phyloP scores from a whole-genome alignment of 495 filamentous ascomycete species.

The Thermochaetoides thermophila region DNA sequence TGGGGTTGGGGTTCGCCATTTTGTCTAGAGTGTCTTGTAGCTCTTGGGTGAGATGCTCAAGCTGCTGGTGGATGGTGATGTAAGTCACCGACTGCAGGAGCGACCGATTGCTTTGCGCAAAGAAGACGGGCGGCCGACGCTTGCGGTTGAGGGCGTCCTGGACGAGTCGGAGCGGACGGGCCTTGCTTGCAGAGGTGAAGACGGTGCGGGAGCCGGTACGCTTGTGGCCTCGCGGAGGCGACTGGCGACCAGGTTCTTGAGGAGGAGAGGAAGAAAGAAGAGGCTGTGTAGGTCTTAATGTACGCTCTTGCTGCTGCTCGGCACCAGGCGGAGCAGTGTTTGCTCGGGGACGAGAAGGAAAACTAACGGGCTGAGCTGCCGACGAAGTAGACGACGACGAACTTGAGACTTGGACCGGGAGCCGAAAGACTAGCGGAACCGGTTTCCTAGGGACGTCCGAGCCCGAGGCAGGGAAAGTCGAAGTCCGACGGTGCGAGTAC shows the following conservation, averaged over 20 bases:
- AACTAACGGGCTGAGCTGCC: conserved; percentile 1
- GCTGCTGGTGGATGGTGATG: conserved; percentile 30
- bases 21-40: conserved; percentile 2
- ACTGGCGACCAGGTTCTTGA: neutral
- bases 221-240: neutral
- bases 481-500: no score
- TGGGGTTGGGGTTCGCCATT: conserved; percentile 14
- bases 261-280: neutral
- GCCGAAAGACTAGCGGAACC: no score
- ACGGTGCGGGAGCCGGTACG: conserved; percentile 6
- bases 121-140: conserved; percentile 14
- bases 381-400: conserved; percentile 1
- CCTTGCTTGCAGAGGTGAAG: conserved; percentile 9
- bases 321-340: neutral
- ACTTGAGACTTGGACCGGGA: neutral
- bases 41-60: neutral
- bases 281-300: no score
- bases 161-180: conserved; percentile 16
- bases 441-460: no score
- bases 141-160: conserved; percentile 7
- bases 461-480: no score
- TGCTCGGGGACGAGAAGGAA: neutral
- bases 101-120: conserved; percentile 9
- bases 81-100: conserved; percentile 21
- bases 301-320: no score